A percentile compares a stretch with the other conserved stretches of the same genome.
These are phyloP conservation scores for Crithidia acanthocephali DNA, from an alignment of 208 protist species.

Conservation along the genomic window DNA sequence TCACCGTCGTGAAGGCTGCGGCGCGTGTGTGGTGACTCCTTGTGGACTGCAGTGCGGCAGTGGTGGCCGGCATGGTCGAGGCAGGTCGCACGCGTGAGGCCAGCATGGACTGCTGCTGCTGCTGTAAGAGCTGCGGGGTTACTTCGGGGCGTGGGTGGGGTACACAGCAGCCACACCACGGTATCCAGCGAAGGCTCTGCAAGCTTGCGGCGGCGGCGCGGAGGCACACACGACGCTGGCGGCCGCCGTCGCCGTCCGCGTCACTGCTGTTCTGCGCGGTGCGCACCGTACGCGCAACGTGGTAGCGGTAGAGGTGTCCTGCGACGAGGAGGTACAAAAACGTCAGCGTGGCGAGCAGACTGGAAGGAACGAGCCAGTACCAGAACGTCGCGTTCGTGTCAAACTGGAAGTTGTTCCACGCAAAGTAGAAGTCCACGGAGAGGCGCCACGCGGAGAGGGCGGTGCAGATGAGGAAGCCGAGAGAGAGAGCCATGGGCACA, in stretches of 20 bases:
- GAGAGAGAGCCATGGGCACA: slow-evolving; percentile 2
- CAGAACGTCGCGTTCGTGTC: slow-evolving; percentile 12
- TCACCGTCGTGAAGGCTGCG: too few species aligned
- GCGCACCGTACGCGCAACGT: not conserved
- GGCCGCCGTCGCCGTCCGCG: not conserved
- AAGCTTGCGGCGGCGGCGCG: slow-evolving; percentile 1
- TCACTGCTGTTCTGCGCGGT: not conserved
- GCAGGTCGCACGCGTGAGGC: not conserved
- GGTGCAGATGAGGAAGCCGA: slow-evolving; percentile 27
- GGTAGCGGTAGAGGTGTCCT: slow-evolving; percentile 12
- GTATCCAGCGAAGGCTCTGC: slow-evolving; percentile 15
- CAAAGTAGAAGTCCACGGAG: slow-evolving; percentile 33
- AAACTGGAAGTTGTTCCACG: slow-evolving; percentile 14
- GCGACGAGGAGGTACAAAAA: slow-evolving; percentile 9
- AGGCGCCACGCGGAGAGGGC: slow-evolving; percentile 28
- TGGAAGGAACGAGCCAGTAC: slow-evolving; percentile 19
- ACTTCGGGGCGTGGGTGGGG: slow-evolving; percentile 4
- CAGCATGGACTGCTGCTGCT: not conserved
- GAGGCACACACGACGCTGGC: not conserved
- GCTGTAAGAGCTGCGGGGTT: not conserved
- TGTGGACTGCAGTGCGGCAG: too few species aligned
- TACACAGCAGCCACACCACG: slow-evolving; percentile 21
- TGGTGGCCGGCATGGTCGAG: not conserved
- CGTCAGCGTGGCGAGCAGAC: not conserved
- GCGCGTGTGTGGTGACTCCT: too few species aligned